Conservation (phyloP, 2,329 filamentous ascomycete genomes). For the Xylariaceae sp. region DNA sequence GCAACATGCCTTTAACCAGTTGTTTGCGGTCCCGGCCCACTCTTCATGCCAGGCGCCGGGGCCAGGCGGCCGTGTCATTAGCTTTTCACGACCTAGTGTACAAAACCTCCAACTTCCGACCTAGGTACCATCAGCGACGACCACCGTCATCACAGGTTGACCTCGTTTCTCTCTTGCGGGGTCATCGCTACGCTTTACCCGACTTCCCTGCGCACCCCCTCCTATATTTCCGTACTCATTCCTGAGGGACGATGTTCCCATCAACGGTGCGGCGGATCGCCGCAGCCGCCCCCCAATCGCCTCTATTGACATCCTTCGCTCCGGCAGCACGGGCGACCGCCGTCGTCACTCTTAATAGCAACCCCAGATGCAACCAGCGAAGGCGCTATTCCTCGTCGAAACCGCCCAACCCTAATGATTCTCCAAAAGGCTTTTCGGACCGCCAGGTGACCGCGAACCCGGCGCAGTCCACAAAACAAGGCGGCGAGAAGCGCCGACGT, state of each 20-base stretch:
- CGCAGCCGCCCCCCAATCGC: slow-evolving; percentile 43
- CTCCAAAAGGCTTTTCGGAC: slow-evolving; percentile 47
- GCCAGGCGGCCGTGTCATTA: slow-evolving; percentile 10
- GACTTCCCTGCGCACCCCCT: neutral
- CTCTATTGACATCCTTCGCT: slow-evolving; percentile 42
- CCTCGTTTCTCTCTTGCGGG: neutral
- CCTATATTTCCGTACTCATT: neutral
- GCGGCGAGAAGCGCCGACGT: slow-evolving; percentile 53
- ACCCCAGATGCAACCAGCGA: slow-evolving; percentile 45
- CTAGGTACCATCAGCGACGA: slow-evolving; percentile 14
- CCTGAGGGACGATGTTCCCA: slow-evolving; percentile 45
- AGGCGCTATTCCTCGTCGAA: slow-evolving; percentile 57
- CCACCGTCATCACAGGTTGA: slow-evolving; percentile 5
- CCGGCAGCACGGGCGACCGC: slow-evolving; percentile 39
- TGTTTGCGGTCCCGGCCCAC: neutral
- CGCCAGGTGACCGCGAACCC: slow-evolving; percentile 47
- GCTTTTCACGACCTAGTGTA: slow-evolving; percentile 13
- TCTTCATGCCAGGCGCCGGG: slow-evolving; percentile 8
- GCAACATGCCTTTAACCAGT: neutral
- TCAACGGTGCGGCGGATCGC: slow-evolving; percentile 54
- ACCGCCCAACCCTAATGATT: slow-evolving; percentile 58
- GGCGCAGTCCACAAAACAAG: slow-evolving; percentile 43
- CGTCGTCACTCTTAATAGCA: slow-evolving; percentile 36
- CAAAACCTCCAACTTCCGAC: neutral
- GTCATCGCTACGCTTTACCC: neutral